Evolutionary conservation across 129 eudicot species (phyloP).

Genomic region (Chrysanthemum seticuspe): DNA sequence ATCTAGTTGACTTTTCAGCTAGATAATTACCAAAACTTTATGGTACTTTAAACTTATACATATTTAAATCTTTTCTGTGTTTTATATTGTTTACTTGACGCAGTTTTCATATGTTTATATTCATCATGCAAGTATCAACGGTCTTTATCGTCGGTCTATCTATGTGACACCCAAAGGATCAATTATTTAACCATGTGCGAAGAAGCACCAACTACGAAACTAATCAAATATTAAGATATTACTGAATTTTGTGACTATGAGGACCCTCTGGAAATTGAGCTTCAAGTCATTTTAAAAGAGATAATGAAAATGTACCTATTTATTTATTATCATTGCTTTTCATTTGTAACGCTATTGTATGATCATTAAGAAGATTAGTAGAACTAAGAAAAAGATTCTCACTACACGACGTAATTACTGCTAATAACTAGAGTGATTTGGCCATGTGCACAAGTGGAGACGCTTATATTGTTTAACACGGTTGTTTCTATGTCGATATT

Average conservation of each 20-base stretch:
- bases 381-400: too few species aligned
- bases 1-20: conserved; percentile 8
- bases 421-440: too few species aligned
- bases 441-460: background rate
- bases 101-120: background rate
- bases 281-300: background rate
- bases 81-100: background rate
- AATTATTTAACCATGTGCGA: conserved; percentile 4
- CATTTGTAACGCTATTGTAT: too few species aligned
- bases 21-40: background rate
- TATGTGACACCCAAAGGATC: background rate
- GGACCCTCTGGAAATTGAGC: background rate
- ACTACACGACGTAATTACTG: too few species aligned
- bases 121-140: conserved; percentile 12
- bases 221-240: background rate
- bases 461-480: too few species aligned
- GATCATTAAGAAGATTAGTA: too few species aligned
- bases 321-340: too few species aligned
- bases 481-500: background rate
- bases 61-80: background rate
- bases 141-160: background rate
- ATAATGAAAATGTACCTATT: too few species aligned
- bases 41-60: background rate
- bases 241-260: background rate
- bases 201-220: background rate